phyloP scores from a whole-genome alignment of 2,329 filamentous ascomycete species.

The Pestalotiopsis sp. region DNA sequence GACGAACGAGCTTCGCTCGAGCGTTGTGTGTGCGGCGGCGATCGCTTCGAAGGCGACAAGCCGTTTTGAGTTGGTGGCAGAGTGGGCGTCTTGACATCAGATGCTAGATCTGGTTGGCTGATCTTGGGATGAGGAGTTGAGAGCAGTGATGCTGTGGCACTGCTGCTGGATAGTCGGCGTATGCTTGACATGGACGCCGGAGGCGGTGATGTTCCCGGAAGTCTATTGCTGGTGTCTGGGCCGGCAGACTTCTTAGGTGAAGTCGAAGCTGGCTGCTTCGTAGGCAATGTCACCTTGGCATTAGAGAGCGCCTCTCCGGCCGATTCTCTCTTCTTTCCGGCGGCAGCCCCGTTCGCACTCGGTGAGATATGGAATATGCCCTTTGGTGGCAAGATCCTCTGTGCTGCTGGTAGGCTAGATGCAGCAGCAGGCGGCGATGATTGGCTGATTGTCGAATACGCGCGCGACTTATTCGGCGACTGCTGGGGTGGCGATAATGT shows the following conservation, averaged over 20 bases:
- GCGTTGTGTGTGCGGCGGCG: constrained; percentile 40
- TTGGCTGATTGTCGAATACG: constrained; percentile 38
- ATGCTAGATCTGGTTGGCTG: constrained; percentile 23
- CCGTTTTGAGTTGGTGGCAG: constrained; percentile 47
- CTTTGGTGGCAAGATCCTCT: constrained; percentile 27
- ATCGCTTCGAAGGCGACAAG: constrained; percentile 55
- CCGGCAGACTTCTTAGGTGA: constrained; percentile 29
- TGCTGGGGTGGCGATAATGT: constrained; percentile 41
- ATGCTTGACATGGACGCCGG: constrained; percentile 22
- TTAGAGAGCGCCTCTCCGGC: constrained; percentile 22
- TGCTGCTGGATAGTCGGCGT: constrained; percentile 23
- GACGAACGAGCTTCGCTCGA: constrained; percentile 28
- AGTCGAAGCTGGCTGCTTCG: constrained; percentile 24
- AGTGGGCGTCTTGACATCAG: constrained; percentile 36
- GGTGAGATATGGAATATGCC: constrained; percentile 32
- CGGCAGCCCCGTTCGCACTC: constrained; percentile 21
- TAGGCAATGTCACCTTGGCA: constrained; percentile 19
- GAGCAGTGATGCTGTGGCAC: constrained; percentile 20
- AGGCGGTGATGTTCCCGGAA: constrained; percentile 26
- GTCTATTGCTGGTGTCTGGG: constrained; percentile 22
- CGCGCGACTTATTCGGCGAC: constrained; percentile 40
- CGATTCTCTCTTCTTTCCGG: constrained; percentile 14
- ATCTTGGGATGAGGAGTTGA: constrained; percentile 36
- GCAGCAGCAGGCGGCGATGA: constrained; percentile 26
- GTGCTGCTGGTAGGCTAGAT: constrained; percentile 18